Evolutionary conservation across 2,329 filamentous ascomycete genomes (phyloP).

Genomic region (Colletotrichum kahawae): DNA sequence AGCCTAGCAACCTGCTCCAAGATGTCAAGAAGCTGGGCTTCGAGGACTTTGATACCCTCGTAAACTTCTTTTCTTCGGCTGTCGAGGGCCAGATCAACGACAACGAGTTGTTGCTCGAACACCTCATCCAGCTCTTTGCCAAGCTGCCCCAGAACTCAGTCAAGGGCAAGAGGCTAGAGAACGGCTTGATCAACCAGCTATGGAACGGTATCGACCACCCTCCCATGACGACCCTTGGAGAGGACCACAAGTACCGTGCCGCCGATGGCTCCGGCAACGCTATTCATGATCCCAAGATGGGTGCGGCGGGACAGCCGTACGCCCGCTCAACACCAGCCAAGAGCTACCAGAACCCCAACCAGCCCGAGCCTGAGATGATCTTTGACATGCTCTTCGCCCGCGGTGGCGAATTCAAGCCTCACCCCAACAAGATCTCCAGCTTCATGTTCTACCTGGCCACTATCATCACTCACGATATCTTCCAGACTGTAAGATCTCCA

Average conservation of each 20-base stretch:
- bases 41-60: conserved; percentile 23
- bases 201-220: conserved; percentile 26
- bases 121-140: conserved; percentile 22
- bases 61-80: conserved; percentile 17
- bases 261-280: conserved; percentile 27
- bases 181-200: conserved; percentile 23
- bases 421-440: conserved; percentile 48
- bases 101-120: conserved; percentile 22
- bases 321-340: conserved; percentile 18
- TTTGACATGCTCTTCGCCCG: conserved; percentile 25
- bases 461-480: conserved; percentile 58
- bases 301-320: conserved; percentile 24
- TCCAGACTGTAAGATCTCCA: conserved; percentile 33
- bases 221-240: conserved; percentile 19
- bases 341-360: conserved; percentile 20
- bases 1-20: conserved; percentile 15
- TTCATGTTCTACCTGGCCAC: conserved; percentile 54
- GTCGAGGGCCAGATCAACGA: conserved; percentile 20
- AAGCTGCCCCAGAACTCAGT: conserved; percentile 18
- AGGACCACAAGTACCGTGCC: conserved; percentile 22
- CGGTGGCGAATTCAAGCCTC: conserved; percentile 19
- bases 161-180: conserved; percentile 20
- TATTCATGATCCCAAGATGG: conserved; percentile 15
- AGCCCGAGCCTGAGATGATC: conserved; percentile 23
- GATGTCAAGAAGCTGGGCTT: conserved; percentile 24